Evolutionary conservation across 257 asterid genomes (phyloP), one percentile per base, ranked within the genome.

Genomic region (Capsicum rhomboideum): DNA sequence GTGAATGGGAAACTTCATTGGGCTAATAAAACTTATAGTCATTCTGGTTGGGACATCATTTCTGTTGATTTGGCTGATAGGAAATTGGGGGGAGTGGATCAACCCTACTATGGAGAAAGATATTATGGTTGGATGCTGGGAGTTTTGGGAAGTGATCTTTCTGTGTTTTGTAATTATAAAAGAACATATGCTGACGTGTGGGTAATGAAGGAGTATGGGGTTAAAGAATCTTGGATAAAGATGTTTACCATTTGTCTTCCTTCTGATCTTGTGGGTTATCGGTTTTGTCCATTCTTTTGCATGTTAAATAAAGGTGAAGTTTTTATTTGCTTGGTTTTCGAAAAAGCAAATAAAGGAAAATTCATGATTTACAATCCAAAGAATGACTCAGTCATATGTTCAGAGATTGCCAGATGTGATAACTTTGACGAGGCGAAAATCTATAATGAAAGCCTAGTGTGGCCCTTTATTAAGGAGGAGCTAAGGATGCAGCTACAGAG

Each of bases 161-260:
- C 68, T 61, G 84, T 80, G 9, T 68, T 68, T n/a, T 61, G 58
- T 26, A 21, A 83, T 6, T 50, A 64, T 50, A 0, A 10, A 6
- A 10, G 26, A 10, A 42, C 83, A 12, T 10, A 3, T 8, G 23
- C 14, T 79, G 85, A 84, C 68, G 79, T 89, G 44, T 89, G 92
- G 89, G 77, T 78, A 81, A 69, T 87, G 88, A 86, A 80, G 56
- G 88, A 89, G 61, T 82, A 87, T 52, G 90, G 89, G 13, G 83
- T 82, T 10, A 37, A 8, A 11, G 89, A 86, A 8, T 31, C 37
- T 31, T 31, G 37, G 37, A 31, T 31, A 31, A 31, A 31, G 37
- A 31, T 31, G 37, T 31, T 31, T 31, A 31, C 37, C 37, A 31
- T 31, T 31, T 31, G 37, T 31, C 37, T 31, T 31, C 37, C 37